Evolutionary conservation across 1,139 yeast species (phyloP).

Genomic region (Geotrichum europaeum): DNA sequence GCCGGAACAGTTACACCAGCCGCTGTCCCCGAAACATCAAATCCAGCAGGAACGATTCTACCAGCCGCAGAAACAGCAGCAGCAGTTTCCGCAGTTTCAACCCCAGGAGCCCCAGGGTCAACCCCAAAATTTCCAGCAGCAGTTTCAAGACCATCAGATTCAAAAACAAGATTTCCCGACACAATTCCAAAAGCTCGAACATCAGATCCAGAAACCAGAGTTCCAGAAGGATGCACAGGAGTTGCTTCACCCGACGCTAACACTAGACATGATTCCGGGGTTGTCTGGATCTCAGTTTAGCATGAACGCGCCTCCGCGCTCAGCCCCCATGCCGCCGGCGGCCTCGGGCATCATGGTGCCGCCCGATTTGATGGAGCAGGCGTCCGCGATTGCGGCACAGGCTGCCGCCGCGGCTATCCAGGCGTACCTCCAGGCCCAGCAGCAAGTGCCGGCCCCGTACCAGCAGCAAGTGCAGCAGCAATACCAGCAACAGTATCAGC

Average conservation of each 20-base stretch:
- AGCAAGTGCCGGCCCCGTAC: not conserved
- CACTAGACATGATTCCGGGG: not conserved
- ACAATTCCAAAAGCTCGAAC: constrained; percentile 17
- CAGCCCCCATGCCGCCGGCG: not conserved
- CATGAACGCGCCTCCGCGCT: not conserved
- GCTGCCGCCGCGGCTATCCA: constrained; percentile 11
- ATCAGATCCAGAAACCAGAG: constrained; percentile 12
- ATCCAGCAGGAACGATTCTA: not conserved
- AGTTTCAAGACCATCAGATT: constrained; percentile 17
- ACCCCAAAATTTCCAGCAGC: constrained; percentile 17
- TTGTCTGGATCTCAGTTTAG: not conserved
- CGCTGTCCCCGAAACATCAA: not conserved
- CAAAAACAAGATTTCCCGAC: constrained; percentile 17
- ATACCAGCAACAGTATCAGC: constrained; percentile 12
- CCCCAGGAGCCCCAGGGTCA: constrained; percentile 8
- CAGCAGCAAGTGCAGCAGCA: constrained; percentile 15
- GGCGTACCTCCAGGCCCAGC: constrained; percentile 10
- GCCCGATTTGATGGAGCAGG: constrained; percentile 10
- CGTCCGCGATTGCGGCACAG: constrained; percentile 10
- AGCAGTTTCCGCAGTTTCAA: no score
- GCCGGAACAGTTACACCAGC: no score
- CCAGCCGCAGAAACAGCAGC: no score
- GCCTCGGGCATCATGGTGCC: constrained; percentile 6
- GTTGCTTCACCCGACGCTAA: constrained; percentile 1
- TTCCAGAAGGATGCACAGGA: constrained; percentile 4